Evolutionary conservation across 1,284 basidiomycete genomes (phyloP).

Genomic region (Athelia psychrophila): DNA sequence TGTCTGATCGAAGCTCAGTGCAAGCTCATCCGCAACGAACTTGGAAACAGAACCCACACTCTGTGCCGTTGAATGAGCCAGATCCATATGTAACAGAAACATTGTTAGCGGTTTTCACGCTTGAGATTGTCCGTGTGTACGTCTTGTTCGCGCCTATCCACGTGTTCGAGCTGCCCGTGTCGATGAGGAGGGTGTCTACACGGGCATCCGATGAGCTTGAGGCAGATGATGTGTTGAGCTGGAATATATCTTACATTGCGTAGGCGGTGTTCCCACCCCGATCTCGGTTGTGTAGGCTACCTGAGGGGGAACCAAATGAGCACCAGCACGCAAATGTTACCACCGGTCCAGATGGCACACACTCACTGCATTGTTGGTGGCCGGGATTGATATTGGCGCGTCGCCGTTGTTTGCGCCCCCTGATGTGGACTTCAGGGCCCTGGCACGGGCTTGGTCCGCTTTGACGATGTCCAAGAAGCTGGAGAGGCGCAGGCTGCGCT

Average conservation of each 20-base stretch:
- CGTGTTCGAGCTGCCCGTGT: conserved; percentile 51
- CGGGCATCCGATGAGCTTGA: neutral
- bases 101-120: conserved; percentile 10
- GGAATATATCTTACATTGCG: no score
- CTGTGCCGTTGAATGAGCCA: conserved; percentile 21
- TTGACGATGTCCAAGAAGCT: neutral
- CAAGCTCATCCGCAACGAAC: neutral
- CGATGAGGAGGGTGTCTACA: conserved; percentile 23
- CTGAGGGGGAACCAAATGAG: no score
- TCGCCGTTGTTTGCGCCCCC: neutral
- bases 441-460: neutral
- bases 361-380: neutral
- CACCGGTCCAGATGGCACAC: neutral
- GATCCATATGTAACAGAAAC: conserved; percentile 27
- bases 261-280: neutral
- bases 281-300: neutral
- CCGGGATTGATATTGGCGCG: neutral
- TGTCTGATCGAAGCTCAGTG: neutral
- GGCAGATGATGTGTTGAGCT: neutral
- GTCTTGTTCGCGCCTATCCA: conserved; percentile 55
- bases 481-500: neutral
- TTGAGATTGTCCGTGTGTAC: conserved; percentile 50
- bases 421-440: no score
- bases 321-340: no score
- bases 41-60: neutral